Conservation (phyloP, 2,329 filamentous ascomycete species). For the Davidsoniella neocaledoniae region DNA sequence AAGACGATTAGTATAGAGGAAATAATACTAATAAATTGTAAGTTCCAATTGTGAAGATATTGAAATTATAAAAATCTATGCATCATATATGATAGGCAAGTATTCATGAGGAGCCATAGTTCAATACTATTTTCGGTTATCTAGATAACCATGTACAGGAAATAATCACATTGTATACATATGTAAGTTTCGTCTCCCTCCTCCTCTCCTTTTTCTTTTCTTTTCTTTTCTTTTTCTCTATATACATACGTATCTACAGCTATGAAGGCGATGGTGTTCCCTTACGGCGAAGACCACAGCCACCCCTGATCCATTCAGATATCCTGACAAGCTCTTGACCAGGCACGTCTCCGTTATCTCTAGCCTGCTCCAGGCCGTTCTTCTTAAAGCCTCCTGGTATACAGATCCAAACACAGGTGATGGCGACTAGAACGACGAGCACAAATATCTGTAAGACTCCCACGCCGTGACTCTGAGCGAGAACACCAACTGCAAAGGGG, state of each 20-base stretch:
- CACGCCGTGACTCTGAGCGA: constrained; percentile 42
- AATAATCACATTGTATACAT: neutral
- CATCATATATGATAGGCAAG: too few species aligned
- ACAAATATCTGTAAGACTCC: constrained; percentile 39
- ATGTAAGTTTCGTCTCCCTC: too few species aligned
- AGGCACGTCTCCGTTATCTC: constrained; percentile 17
- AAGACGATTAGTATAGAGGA: too few species aligned
- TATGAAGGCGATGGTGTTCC: neutral
- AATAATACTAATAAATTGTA: too few species aligned
- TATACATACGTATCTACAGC: neutral
- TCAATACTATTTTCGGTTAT: too few species aligned
- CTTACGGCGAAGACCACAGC: too few species aligned
- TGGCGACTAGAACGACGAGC: constrained; percentile 29
- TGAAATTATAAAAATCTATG: too few species aligned
- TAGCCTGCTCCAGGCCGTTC: constrained; percentile 26
- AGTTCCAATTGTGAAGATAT: too few species aligned
- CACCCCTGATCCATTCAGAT: neutral
- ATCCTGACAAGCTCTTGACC: constrained; percentile 1
- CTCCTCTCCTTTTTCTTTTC: too few species aligned
- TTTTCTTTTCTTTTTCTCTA: neutral
- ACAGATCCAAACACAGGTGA: constrained; percentile 29
- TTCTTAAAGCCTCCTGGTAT: constrained; percentile 24
- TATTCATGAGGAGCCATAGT: too few species aligned
- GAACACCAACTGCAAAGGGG: constrained; percentile 50
- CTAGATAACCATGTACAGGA: too few species aligned